Percentiles rank a stretch among this genome's conserved stretches.
Conservation (phyloP, 441 rosid genomes). For the Arabidopsis lyrata region DNA sequence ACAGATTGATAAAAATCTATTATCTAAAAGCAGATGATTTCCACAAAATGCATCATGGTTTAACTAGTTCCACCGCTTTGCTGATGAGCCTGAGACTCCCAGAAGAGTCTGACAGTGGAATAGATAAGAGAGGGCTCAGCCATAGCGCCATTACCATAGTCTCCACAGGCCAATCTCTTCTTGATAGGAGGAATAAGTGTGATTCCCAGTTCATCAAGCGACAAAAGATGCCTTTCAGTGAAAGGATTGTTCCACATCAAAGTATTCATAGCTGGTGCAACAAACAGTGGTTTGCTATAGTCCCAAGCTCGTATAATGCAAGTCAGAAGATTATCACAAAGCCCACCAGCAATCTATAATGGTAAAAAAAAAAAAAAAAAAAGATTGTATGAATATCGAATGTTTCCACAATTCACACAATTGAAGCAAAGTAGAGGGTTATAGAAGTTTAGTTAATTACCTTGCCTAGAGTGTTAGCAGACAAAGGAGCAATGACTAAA, state of each 20-base stretch:
- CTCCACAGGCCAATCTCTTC: conserved; percentile 90
- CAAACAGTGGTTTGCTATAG: conserved; percentile 76
- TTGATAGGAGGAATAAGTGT: conserved; percentile 84
- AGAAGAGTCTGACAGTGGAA: conserved; percentile 76
- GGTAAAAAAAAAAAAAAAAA: neutral
- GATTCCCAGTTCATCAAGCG: conserved; percentile 86
- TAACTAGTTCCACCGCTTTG: conserved; percentile 34
- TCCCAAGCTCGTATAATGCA: conserved; percentile 96
- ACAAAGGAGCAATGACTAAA: conserved; percentile 78
- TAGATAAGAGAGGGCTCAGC: conserved; percentile 88
- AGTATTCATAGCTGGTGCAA: conserved; percentile 92
- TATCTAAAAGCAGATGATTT: no score
- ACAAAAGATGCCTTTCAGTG: conserved; percentile 80
- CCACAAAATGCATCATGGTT: no score
- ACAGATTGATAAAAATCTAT: conserved; percentile 8
- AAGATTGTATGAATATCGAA: neutral
- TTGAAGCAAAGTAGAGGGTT: neutral
- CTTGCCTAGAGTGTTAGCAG: conserved; percentile 89
- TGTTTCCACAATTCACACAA: neutral
- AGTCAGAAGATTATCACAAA: conserved; percentile 90
- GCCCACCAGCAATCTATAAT: conserved; percentile 85
- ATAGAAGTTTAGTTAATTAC: conserved; percentile 35
- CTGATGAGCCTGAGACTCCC: conserved; percentile 63
- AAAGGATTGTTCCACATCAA: conserved; percentile 95
- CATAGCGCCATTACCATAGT: conserved; percentile 93